Base-by-base conservation (phyloP, 257 asterid genomes). In the Ligustrum vulgare region DNA sequence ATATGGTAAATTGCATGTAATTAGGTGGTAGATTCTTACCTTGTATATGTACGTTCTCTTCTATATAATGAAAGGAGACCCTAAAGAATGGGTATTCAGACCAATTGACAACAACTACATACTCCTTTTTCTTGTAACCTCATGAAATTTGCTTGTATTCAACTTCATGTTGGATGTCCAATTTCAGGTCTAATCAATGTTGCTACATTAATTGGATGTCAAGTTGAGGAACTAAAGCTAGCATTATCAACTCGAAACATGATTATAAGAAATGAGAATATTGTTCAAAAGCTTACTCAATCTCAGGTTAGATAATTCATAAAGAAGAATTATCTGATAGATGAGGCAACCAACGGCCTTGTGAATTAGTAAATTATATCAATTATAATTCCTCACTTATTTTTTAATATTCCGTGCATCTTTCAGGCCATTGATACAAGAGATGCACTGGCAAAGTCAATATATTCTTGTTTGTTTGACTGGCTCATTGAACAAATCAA, bases 401-500 rank as follows among this genome's bases (percentile, higher is more conserved):
- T 74, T 34, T 78, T 36, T n/a, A 67, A 45, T 72, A 31, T 34
- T 72, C 37, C 70, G 35, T 51, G 41, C 65, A 86, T 81, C 22
- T 80, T 69, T 79, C 93, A 95, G 99, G 99, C 98, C 67, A 84
- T 86, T 75, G 99, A 95, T 80, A 78, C 94, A 70, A 87, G 97
- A 84, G 99, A 93, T 83, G 98, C 97, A 8, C 79, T 95, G 88
- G 98, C 99, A 70, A 95, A 93, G 86, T 91, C 97, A 69, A 89
- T 95, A 41, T 91, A 95, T 86, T 87, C 97, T 67, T 89, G 97
- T 87, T 88, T 95, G 86, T 95, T 95, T 85, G 97, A 95, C 84
- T 95, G 99, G 98, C 86, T 95, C 45, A 94, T 95, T 73, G 98
- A 95, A 75, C 96, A 95, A 89, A 89, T 95, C 76, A 95, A 95